A percentile compares a stretch with the other conserved stretches of the same genome.
These are phyloP conservation scores for Saccharomyces pastorianus DNA, from an alignment of 1,139 yeast genomes.

Conservation along the genomic window DNA sequence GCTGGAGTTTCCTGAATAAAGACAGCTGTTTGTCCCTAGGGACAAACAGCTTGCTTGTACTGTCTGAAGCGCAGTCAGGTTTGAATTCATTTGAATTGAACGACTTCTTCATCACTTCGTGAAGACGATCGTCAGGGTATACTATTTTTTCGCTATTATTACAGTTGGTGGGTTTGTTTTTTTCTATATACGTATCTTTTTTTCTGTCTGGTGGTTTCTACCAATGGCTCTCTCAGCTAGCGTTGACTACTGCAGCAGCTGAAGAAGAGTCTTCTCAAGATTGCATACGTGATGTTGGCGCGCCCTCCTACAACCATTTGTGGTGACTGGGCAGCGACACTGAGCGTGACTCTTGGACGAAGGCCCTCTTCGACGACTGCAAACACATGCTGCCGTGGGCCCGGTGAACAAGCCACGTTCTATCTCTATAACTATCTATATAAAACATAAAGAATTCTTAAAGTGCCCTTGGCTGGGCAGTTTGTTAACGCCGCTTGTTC, in stretches of 20 bases:
- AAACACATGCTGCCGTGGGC: background rate
- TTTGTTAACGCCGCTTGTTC: background rate
- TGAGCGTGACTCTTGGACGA: slow-evolving; percentile 5
- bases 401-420: background rate
- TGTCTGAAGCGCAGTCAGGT: slow-evolving; percentile 33
- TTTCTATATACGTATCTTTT: background rate
- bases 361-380: background rate
- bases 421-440: background rate
- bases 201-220: background rate
- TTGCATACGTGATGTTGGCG: slow-evolving; percentile 3
- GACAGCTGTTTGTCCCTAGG: background rate
- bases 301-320: slow-evolving; percentile 4
- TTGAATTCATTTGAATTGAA: slow-evolving; percentile 23
- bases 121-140: background rate
- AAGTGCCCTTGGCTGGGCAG: background rate
- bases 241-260: background rate
- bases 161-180: background rate
- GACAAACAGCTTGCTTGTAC: slow-evolving; percentile 3
- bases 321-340: slow-evolving; percentile 5
- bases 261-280: background rate
- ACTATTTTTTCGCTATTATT: background rate
- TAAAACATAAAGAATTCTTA: slow-evolving; percentile 2
- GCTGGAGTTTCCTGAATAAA: background rate
- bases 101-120: slow-evolving; percentile 15
- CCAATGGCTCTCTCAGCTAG: background rate